Evolutionary conservation across 441 rosid genomes (phyloP), one percentile per base, ranked within the genome.

Genomic region (Viola pubescens): DNA sequence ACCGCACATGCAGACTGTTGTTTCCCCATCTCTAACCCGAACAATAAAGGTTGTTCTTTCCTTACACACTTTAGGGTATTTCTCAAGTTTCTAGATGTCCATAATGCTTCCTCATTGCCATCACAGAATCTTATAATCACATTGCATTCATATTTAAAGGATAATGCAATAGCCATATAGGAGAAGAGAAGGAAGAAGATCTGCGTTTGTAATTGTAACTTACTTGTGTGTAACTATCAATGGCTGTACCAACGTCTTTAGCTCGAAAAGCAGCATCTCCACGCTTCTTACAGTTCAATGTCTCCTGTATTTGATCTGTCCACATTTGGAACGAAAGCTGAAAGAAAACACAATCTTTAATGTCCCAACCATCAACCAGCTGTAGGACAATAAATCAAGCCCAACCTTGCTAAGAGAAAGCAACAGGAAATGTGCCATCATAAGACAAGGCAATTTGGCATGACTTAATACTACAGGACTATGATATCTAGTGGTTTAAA

Each of bases 221-320:
- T 76, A 87, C 98, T 69, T 81, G 88, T 6, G 94, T 77, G 69
- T 92, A 92, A 70, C 80, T 83, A 54, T 84, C 88, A 12, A 87
- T 76, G 40, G 97, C 83, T 39, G 88, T 76, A 39, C 77, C 66
- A 48, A 84, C 78, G 63, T 92, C 96, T 70, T 81, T 89, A 49
- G 82, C 78, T 70, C 81, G 78, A 75, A 92, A 92, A 42, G 97
- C 95, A 64, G 76, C 70, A 72, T 92, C 98, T 52, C 98, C 98
- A 19, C 73, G 86, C 63, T 83, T 86, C 81, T 87, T 92, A 37
- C 84, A 75, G 68, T 86, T 91, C 56, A 91, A 73, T 42, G 98
- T 83, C 67, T 89, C 97, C 75, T 89, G 97, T 70, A 86, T 82
- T 71, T 92, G 96, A 73, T 86, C 85, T 7, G 92, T 91, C 98